Evolutionary conservation across 768 basidiomycete species (phyloP), one percentile per base, ranked within the genome.

Genomic region (Paxillus ammoniavirescens): DNA sequence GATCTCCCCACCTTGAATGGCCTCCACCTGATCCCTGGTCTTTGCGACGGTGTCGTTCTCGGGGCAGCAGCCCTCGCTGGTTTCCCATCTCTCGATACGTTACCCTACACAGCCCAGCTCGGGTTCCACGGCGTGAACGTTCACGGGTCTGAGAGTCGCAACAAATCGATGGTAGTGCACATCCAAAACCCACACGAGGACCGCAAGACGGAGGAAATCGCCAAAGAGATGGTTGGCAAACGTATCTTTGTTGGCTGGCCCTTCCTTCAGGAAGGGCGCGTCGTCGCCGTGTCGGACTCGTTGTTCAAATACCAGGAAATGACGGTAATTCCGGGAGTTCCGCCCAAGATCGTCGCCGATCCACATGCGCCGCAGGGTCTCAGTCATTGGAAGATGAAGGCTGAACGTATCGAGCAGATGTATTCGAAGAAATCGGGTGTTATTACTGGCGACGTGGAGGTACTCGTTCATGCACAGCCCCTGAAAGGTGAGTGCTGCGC

Each of bases 371-470:
- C 76, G 2, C 80, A 85, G 42, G 86, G 82, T 40, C 65, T 89
- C n/a, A 74, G 77, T 33, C 73, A 82, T 52, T 98, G 93, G 93
- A 88, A 85, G 73, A 73, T 71, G 63, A 90, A 88, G 65, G 84
- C 91, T 2, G 91, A 96, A 58, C 76, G 82, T 53, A 88, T 93
- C 35, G 94, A 97, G 66, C 71, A 83, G 47, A 72, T 78, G 54
- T 95, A 98, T 68, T 97, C 94, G 33, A 99, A 97, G 75, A 80
- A 86, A 48, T 85, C 78, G 62, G 97, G 91, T 49, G 89, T 95
- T 15, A 76, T 98, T 50, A 93, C 89, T 0, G 93, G 94, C 2
- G 72, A 78, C 26, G 77, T 98, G 9, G 86, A 93, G 2, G 74
- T 94, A 7, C 70, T 98, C 8, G 68, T 98, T 14, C 94, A 98